Evolutionary conservation across 164 flowering plant species (phyloP).

Genomic region (Tetracentron sinense): DNA sequence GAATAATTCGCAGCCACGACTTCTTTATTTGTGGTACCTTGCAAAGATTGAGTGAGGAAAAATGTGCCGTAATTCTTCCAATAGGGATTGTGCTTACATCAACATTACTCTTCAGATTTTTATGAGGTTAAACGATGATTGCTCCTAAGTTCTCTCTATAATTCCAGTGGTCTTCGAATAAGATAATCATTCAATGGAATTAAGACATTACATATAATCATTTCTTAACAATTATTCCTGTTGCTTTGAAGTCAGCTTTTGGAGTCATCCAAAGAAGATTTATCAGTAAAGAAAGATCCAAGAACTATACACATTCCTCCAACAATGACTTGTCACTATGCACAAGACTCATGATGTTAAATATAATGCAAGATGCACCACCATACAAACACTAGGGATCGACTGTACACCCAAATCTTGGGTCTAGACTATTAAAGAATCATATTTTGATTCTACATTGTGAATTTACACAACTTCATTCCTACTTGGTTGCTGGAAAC

Average conservation of each 20-base stretch:
- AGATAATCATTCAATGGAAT: too few relatives aligned
- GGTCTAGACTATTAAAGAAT: conserved; percentile 40
- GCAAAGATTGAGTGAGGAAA: conserved; percentile 45
- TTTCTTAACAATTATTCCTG: neutral
- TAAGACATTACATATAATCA: neutral
- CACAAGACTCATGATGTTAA: neutral
- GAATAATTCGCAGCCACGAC: conserved; percentile 84
- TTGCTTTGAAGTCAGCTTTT: neutral
- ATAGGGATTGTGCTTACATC: too few relatives aligned
- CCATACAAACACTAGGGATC: conserved; percentile 1
- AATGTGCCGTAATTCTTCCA: conserved; percentile 54
- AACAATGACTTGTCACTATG: neutral
- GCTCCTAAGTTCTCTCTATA: too few relatives aligned
- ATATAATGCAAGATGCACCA: neutral
- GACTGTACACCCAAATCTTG: conserved; percentile 23
- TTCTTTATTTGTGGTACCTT: conserved; percentile 56
- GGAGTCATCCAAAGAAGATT: neutral
- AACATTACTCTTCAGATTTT: too few relatives aligned
- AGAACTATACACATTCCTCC: neutral
- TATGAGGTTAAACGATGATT: too few relatives aligned
- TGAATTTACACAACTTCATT: conserved; percentile 27
- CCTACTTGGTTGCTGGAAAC: conserved; percentile 48
- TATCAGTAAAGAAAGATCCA: neutral
- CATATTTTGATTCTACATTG: conserved; percentile 57
- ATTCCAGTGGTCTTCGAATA: too few relatives aligned